Evolutionary conservation across 2,329 filamentous ascomycete species (phyloP).

Genomic region (Fusarium luffae): DNA sequence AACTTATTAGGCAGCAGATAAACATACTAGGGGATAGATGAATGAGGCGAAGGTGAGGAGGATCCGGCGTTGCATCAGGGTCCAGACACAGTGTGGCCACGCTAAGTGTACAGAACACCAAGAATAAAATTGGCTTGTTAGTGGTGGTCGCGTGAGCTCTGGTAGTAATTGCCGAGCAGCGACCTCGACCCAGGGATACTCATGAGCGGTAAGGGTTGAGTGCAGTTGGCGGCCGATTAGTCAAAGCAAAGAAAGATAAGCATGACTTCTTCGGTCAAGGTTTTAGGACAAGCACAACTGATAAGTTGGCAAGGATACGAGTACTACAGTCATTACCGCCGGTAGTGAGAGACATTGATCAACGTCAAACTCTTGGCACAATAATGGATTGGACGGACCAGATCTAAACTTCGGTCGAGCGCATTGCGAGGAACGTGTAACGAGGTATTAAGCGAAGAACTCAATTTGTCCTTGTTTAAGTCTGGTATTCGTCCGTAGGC

Average conservation of each 20-base stretch:
- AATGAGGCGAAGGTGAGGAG: conserved; percentile 16
- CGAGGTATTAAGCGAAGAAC: neutral
- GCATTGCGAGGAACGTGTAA: conserved; percentile 1
- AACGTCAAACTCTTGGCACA: conserved; percentile 12
- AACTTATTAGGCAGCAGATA: conserved; percentile 16
- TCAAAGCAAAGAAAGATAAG: conserved; percentile 29
- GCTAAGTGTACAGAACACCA: conserved; percentile 18
- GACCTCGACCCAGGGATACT: conserved; percentile 10
- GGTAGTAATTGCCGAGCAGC: conserved; percentile 13
- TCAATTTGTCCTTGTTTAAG: neutral
- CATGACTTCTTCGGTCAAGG: conserved; percentile 38
- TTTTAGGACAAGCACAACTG: conserved; percentile 22
- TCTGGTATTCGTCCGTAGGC: neutral
- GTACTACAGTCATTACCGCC: conserved; percentile 9
- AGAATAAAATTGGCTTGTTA: conserved; percentile 18
- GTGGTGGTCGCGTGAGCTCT: conserved; percentile 33
- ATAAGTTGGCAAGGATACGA: conserved; percentile 5
- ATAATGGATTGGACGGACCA: neutral
- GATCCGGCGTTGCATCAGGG: conserved; percentile 21
- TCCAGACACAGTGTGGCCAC: conserved; percentile 25
- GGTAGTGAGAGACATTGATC: conserved; percentile 16
- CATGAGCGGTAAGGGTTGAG: conserved; percentile 25
- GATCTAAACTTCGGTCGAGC: neutral
- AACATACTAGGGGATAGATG: conserved; percentile 35
- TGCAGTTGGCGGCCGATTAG: conserved; percentile 19